phyloP scores from a whole-genome alignment of 306 rosid genomes.

The Prunus kanzakura region DNA sequence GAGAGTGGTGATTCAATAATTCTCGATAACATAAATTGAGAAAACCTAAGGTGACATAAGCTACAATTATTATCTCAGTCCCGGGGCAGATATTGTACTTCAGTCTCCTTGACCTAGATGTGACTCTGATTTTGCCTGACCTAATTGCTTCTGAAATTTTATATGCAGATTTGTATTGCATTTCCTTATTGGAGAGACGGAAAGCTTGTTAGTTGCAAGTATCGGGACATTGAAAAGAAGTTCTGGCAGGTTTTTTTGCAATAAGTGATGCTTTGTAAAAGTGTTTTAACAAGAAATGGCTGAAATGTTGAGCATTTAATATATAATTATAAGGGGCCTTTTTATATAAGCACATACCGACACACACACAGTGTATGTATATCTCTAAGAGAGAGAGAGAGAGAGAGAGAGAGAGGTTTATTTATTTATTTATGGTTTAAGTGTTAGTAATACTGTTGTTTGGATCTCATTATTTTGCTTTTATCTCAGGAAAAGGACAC shows the following conservation, averaged over 20 bases:
- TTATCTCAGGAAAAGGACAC: constrained; percentile 75
- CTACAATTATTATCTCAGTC: not conserved
- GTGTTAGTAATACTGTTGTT: not conserved
- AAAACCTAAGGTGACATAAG: not conserved
- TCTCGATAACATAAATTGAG: not conserved
- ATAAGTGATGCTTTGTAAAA: constrained; percentile 10
- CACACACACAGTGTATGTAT: not conserved
- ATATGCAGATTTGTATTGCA: constrained; percentile 67
- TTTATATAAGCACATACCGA: not conserved
- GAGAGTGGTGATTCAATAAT: not conserved
- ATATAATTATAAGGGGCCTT: not conserved
- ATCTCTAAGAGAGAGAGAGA: no score
- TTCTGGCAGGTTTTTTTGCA: constrained; percentile 83
- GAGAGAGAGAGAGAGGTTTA: not conserved
- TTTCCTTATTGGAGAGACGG: constrained; percentile 67
- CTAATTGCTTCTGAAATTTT: constrained; percentile 31
- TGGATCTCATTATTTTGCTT: not conserved
- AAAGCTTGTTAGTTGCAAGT: constrained; percentile 79
- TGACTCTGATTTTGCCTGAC: not conserved
- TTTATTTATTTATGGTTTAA: not conserved
- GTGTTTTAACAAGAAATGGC: not conserved
- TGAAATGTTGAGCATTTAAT: constrained; percentile 8
- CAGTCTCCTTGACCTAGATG: not conserved
- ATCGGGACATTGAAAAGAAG: constrained; percentile 69
- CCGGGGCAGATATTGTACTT: not conserved